phyloP scores from a whole-genome alignment of 169 alveolate species.

The Plasmodium adleri region DNA sequence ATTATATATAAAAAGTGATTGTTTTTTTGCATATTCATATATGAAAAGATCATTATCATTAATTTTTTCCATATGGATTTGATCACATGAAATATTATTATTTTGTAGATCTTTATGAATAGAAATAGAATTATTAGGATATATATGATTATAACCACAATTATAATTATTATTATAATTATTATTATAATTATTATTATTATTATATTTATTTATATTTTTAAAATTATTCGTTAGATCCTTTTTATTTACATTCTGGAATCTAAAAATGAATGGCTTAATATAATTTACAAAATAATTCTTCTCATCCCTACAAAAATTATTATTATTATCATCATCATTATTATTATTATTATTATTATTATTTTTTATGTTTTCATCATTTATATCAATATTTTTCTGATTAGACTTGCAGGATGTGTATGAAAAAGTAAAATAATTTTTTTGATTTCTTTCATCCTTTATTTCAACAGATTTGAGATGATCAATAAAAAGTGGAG shows the following conservation, averaged over 20 bases:
- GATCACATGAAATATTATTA: too few relatives aligned
- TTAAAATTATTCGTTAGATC: neutral
- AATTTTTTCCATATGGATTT: neutral
- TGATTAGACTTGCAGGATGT: slow-evolving; percentile 11
- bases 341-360: too few relatives aligned
- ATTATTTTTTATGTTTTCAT: neutral
- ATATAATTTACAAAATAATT: slow-evolving; percentile 30
- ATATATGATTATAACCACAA: neutral
- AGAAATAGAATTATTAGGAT: neutral
- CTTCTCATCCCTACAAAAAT: neutral
- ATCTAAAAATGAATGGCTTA: slow-evolving; percentile 44
- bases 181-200: neutral
- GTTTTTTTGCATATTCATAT: slow-evolving; percentile 40
- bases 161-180: neutral
- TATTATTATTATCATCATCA: too few relatives aligned
- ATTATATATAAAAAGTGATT: slow-evolving; percentile 41
- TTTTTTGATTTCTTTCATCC: slow-evolving; percentile 16
- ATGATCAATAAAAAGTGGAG: slow-evolving; percentile 29
- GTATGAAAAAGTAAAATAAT: slow-evolving; percentile 35
- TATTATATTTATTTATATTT: neutral
- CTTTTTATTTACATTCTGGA: neutral
- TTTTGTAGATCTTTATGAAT: neutral
- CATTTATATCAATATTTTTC: too few relatives aligned
- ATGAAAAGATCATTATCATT: slow-evolving; percentile 54
- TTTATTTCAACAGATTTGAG: slow-evolving; percentile 38